Conservation (phyloP, 768 basidiomycete species). For the Leccinum longicurvipes region DNA sequence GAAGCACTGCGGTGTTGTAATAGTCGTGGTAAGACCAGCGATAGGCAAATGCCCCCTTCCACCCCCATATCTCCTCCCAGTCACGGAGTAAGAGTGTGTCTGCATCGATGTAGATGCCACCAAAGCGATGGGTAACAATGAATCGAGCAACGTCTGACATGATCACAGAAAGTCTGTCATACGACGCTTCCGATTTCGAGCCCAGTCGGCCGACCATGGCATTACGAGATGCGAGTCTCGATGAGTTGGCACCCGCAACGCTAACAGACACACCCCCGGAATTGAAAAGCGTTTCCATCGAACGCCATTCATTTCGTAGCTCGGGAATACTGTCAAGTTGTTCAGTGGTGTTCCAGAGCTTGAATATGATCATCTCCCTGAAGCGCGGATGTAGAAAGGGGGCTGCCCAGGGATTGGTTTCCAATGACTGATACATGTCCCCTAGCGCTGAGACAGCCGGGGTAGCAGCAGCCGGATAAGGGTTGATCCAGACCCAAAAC, state of each 20-base stretch:
- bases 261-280: slow-evolving; percentile 77
- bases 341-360: slow-evolving; percentile 96
- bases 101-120: slow-evolving; percentile 92
- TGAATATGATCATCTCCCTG: slow-evolving; percentile 86
- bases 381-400: slow-evolving; percentile 90
- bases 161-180: slow-evolving; percentile 86
- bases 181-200: slow-evolving; percentile 52
- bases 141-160: slow-evolving; percentile 97
- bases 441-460: slow-evolving; percentile 73
- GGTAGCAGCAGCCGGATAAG: slow-evolving; percentile 81
- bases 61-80: slow-evolving; percentile 97
- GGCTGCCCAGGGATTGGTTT: slow-evolving; percentile 83
- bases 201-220: slow-evolving; percentile 46
- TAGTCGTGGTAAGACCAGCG: slow-evolving; percentile 90
- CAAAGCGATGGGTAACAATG: slow-evolving; percentile 88
- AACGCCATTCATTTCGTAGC: slow-evolving; percentile 84
- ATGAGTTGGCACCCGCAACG: slow-evolving; percentile 35
- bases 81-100: slow-evolving; percentile 90
- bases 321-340: slow-evolving; percentile 87
- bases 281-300: slow-evolving; percentile 77
- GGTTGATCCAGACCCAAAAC: slow-evolving; percentile 97
- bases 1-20: slow-evolving; percentile 92
- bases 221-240: slow-evolving; percentile 8
- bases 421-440: slow-evolving; percentile 82
- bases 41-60: slow-evolving; percentile 92